Base-by-base conservation (phyloP, 2,329 filamentous ascomycete genomes). In the Pestalotiopsis fici region DNA sequence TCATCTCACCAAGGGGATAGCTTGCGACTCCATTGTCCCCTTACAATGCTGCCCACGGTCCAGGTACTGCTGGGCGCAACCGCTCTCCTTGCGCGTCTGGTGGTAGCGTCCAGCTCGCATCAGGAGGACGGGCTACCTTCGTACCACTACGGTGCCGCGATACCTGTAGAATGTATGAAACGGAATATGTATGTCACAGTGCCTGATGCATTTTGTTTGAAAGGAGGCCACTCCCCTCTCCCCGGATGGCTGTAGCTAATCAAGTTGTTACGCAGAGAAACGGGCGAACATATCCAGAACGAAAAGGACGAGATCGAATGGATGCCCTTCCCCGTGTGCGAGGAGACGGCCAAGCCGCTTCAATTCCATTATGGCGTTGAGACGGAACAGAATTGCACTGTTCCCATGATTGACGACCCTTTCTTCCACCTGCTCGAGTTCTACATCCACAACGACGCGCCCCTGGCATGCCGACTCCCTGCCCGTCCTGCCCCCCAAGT, bases 361-460 rank as follows among this genome's bases (percentile, higher is more conserved):
- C 90, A 96, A 75, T 91, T 99, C 78, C 87, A 89, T 78, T 98
- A 97, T 83, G 95, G 95, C 78, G 82, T 92, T 72, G 93, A 95
- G 77, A 83, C 81, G 81, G 94, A 97, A 78, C 81, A 93, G 73
- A 95, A 95, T 83, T 96, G 93, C 84, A 96, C 93, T 66, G 90
- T 96, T 74, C 84, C 91, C 76, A 87, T 93, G 81, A 86, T 95
- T 74, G 86, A 87, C 74, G 93, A 95, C 78, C 88, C 91, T 54
- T 91, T 95, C 85, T 96, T 94, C 85, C 93, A 96, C 81, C 87
- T 95, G 64, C 91, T 95, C 83, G 93, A 98, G 83, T 98, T 98
- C 86, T 98, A 98, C 86, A 91, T 98, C 79, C 96, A 98, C 86
- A 94, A 92, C 83, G 96, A 99, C 81, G 95, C 94, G 21, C 96